phyloP scores from a whole-genome alignment of 768 basidiomycete genomes.

The Suillus occidentalis region DNA sequence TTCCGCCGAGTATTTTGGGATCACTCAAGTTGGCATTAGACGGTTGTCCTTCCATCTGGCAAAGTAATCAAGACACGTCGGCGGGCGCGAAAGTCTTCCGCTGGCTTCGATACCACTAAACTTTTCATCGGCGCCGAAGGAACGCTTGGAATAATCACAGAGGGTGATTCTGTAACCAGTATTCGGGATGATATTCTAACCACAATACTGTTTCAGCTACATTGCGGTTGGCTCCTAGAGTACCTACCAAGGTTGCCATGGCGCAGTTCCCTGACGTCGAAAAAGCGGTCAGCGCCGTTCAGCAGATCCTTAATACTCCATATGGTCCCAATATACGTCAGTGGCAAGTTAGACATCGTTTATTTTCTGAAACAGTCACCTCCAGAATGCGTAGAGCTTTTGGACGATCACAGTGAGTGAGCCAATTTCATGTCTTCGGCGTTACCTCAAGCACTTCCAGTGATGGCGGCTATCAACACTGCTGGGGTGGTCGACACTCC shows the following conservation, averaged over 20 bases:
- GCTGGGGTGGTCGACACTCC: conserved; percentile 59
- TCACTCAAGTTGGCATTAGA: conserved; percentile 47
- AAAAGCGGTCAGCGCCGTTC: conserved; percentile 76
- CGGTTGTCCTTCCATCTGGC: conserved; percentile 81
- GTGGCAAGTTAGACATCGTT: conserved; percentile 26
- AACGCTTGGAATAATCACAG: conserved; percentile 87
- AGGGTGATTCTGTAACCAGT: conserved; percentile 49
- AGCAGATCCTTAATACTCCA: conserved; percentile 71
- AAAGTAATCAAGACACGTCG: conserved; percentile 86
- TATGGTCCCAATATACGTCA: conserved; percentile 73
- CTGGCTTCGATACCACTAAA: conserved; percentile 86
- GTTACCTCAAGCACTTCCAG: conserved; percentile 29
- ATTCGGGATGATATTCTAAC: not conserved
- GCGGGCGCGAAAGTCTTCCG: conserved; percentile 79
- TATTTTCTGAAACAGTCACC: conserved; percentile 1
- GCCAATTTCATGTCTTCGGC: not conserved
- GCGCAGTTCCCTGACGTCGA: conserved; percentile 83
- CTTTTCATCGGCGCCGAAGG: conserved; percentile 90
- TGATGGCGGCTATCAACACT: conserved; percentile 77
- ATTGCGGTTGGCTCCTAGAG: conserved; percentile 71
- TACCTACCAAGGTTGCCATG: conserved; percentile 87
- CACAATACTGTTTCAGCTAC: conserved; percentile 46
- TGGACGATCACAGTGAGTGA: conserved; percentile 69
- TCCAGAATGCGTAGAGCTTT: conserved; percentile 83
- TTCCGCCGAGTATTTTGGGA: conserved; percentile 20